phyloP scores from a whole-genome alignment of 495 filamentous ascomycete genomes.

The Glarea lozoyensis region DNA sequence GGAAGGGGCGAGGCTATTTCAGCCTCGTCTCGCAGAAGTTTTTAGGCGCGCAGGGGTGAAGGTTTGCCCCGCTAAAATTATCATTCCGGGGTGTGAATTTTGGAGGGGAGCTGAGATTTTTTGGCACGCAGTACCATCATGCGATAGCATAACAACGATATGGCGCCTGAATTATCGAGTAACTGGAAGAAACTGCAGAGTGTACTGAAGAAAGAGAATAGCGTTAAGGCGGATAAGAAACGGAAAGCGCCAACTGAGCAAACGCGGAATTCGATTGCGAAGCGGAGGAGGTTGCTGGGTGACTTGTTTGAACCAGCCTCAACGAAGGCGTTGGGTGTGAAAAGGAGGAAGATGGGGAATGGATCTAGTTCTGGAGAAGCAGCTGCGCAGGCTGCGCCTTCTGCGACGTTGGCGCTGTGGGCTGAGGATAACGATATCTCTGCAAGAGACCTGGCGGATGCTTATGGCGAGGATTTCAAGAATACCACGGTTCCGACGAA shows the following conservation, averaged over 20 bases:
- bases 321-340: slow-evolving; percentile 5
- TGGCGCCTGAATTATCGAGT: slow-evolving; percentile 35
- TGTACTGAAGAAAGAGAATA: slow-evolving; percentile 45
- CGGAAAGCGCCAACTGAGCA: slow-evolving; percentile 19
- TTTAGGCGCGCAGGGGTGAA: no score
- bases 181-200: slow-evolving; percentile 75
- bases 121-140: neutral
- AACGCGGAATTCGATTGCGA: slow-evolving; percentile 18
- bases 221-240: slow-evolving; percentile 23
- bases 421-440: slow-evolving; percentile 53
- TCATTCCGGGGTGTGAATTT: no score
- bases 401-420: slow-evolving; percentile 30
- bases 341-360: slow-evolving; percentile 14
- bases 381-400: slow-evolving; percentile 9
- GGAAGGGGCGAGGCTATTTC: no score
- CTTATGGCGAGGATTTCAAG: slow-evolving; percentile 40
- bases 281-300: slow-evolving; percentile 19
- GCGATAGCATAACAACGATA: slow-evolving; percentile 10
- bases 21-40: no score
- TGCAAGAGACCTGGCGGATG: slow-evolving; percentile 48
- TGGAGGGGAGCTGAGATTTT: no score
- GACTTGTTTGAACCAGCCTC: slow-evolving; percentile 8
- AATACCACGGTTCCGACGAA: slow-evolving; percentile 19
- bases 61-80: no score
- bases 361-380: slow-evolving; percentile 2